These are phyloP conservation scores for Emericellopsis atlantica DNA, from an alignment of 2,329 filamentous ascomycete species.

Conservation along the genomic window DNA sequence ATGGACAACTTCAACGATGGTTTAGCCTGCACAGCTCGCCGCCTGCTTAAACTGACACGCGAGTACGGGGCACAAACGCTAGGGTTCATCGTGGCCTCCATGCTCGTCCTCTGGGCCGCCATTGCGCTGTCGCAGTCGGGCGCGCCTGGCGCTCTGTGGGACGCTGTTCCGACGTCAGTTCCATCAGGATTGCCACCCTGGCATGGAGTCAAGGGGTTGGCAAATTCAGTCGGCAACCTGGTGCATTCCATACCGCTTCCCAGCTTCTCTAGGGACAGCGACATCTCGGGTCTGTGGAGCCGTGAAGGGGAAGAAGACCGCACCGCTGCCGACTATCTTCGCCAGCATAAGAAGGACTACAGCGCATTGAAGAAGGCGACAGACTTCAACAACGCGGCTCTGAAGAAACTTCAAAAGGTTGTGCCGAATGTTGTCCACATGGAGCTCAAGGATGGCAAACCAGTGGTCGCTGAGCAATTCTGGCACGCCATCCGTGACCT, in stretches of 20 bases:
- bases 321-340: constrained; percentile 10
- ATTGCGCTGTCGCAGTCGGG: no score
- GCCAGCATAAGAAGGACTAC: constrained; percentile 13
- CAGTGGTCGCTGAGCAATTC: constrained; percentile 46
- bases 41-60: no score
- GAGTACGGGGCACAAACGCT: no score
- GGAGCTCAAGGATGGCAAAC: constrained; percentile 35
- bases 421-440: constrained; percentile 47
- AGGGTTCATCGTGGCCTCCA: no score
- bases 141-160: background rate
- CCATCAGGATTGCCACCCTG: background rate
- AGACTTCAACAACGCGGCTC: constrained; percentile 21
- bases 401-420: constrained; percentile 30
- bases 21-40: no score
- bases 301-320: constrained; percentile 5
- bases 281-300: constrained; percentile 1
- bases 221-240: background rate
- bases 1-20: no score
- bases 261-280: constrained; percentile 3
- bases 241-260: background rate
- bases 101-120: no score
- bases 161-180: background rate
- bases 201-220: background rate
- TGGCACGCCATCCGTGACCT: constrained; percentile 50
- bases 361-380: constrained; percentile 1